Evolutionary conservation across 352 stramenopile species (phyloP).

Genomic region (Phytophthora megakarya): DNA sequence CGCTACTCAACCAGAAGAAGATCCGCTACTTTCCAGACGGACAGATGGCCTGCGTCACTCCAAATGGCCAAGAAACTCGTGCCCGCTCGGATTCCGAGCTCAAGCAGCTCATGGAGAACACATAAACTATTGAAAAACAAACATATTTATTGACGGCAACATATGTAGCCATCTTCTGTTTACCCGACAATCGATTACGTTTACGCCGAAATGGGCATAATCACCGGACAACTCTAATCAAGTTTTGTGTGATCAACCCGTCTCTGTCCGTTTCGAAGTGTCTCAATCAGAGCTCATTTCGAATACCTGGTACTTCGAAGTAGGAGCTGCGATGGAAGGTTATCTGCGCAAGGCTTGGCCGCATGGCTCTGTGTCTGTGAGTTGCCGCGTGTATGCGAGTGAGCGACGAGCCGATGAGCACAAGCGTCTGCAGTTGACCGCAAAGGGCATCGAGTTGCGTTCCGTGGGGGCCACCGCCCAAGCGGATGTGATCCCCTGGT

Average conservation of each 20-base stretch:
- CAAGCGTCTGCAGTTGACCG: slow-evolving; percentile 38
- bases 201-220: neutral
- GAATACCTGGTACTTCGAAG: no score
- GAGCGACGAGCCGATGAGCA: slow-evolving; percentile 31
- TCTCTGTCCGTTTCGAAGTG: slow-evolving; percentile 10
- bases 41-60: slow-evolving; percentile 59
- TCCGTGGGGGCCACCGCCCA: slow-evolving; percentile 3
- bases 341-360: slow-evolving; percentile 37
- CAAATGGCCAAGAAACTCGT: slow-evolving; percentile 52
- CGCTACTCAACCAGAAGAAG: slow-evolving; percentile 68
- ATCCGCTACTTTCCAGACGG: slow-evolving; percentile 81
- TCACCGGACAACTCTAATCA: slow-evolving; percentile 1
- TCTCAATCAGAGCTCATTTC: slow-evolving; percentile 16
- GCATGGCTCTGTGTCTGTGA: slow-evolving; percentile 33
- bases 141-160: slow-evolving; percentile 27
- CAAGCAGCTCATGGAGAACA: slow-evolving; percentile 55
- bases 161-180: neutral
- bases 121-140: slow-evolving; percentile 8
- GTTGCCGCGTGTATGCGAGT: slow-evolving; percentile 33
- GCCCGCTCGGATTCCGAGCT: slow-evolving; percentile 73
- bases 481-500: slow-evolving; percentile 50
- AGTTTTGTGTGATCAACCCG: slow-evolving; percentile 1
- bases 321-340: slow-evolving; percentile 22
- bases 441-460: slow-evolving; percentile 45
- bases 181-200: neutral